These are phyloP conservation scores for Lecanicillium sp. DNA, from an alignment of 2,329 filamentous ascomycete genomes.

Conservation along the genomic window DNA sequence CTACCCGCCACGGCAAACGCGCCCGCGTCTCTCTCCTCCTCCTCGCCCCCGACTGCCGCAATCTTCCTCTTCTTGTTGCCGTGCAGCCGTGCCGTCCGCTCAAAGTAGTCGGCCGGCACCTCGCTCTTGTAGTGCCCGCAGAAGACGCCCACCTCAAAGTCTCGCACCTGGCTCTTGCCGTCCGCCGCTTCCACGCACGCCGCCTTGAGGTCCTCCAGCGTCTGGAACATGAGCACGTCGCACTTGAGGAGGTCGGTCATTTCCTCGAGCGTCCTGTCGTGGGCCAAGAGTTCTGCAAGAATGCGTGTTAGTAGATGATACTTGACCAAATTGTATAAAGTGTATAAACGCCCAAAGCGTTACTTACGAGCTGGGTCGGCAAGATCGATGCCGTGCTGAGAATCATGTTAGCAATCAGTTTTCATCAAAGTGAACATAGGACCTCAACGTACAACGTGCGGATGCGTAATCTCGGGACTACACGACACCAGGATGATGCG, in stretches of 20 bases:
- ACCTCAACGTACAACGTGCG: slow-evolving; percentile 63
- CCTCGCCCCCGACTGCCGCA: background rate
- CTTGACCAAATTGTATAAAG: too few relatives aligned
- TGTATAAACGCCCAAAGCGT: too few relatives aligned
- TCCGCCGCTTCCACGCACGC: slow-evolving; percentile 68
- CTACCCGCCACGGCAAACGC: slow-evolving; percentile 17
- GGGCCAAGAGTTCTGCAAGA: slow-evolving; percentile 24
- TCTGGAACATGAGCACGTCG: slow-evolving; percentile 49
- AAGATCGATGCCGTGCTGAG: slow-evolving; percentile 30
- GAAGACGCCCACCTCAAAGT: slow-evolving; percentile 90
- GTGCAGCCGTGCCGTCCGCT: slow-evolving; percentile 65
- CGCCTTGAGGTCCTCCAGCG: slow-evolving; percentile 67
- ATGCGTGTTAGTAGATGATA: background rate
- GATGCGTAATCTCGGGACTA: slow-evolving; percentile 71
- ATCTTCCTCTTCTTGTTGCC: slow-evolving; percentile 46
- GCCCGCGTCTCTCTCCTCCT: slow-evolving; percentile 6
- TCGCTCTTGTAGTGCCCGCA: slow-evolving; percentile 79
- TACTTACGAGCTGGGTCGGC: slow-evolving; percentile 21
- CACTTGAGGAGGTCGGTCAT: slow-evolving; percentile 35
- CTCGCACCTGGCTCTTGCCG: slow-evolving; percentile 40
- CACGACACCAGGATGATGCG: slow-evolving; percentile 78
- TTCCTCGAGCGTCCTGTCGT: slow-evolving; percentile 26
- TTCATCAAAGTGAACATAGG: too few relatives aligned
- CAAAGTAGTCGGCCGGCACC: slow-evolving; percentile 73
- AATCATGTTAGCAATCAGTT: background rate